Percentiles rank a stretch among this genome's conserved stretches.
These are phyloP conservation scores for Chaetomiaceae sp. DNA, from an alignment of 2,329 filamentous ascomycete species.

Conservation along the genomic window DNA sequence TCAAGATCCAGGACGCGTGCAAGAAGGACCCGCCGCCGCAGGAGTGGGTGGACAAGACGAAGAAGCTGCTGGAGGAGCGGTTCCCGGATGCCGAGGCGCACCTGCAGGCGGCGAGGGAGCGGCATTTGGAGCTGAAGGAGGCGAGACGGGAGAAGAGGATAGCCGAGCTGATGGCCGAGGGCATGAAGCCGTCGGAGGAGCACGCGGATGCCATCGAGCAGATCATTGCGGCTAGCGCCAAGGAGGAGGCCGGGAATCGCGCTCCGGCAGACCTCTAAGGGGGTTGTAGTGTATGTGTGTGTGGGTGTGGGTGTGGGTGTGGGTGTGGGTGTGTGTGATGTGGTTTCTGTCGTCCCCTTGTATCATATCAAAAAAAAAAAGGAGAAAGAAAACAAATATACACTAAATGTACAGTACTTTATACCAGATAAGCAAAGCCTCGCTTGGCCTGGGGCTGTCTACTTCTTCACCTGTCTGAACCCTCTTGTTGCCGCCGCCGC, in stretches of 20 bases:
- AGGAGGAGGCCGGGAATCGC: slow-evolving; percentile 20
- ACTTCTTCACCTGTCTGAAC: slow-evolving; percentile 48
- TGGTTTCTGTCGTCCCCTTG: slow-evolving; percentile 15
- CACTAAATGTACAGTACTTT: slow-evolving; percentile 8
- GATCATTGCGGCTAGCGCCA: slow-evolving; percentile 8
- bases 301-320: too few species aligned
- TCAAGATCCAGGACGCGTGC: slow-evolving; percentile 84
- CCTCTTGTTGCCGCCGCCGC: slow-evolving; percentile 38
- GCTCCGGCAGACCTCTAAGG: slow-evolving; percentile 6
- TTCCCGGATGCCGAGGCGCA: slow-evolving; percentile 44
- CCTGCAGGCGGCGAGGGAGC: slow-evolving; percentile 46
- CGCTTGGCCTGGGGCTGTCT: neutral
- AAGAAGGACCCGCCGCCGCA: slow-evolving; percentile 65
- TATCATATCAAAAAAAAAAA: slow-evolving; percentile 23
- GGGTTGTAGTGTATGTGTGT: too few species aligned
- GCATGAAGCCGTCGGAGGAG: slow-evolving; percentile 18
- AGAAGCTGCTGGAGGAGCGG: slow-evolving; percentile 42
- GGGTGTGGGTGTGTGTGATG: slow-evolving; percentile 20
- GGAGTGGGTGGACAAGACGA: slow-evolving; percentile 46
- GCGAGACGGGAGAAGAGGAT: slow-evolving; percentile 41
- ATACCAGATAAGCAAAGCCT: neutral
- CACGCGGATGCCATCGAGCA: slow-evolving; percentile 20
- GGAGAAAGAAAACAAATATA: too few species aligned
- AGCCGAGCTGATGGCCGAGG: slow-evolving; percentile 30
- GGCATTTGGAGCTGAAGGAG: slow-evolving; percentile 53